Base-by-base conservation (phyloP, 2,329 filamentous ascomycete species). In the Colletotrichum sp. region DNA sequence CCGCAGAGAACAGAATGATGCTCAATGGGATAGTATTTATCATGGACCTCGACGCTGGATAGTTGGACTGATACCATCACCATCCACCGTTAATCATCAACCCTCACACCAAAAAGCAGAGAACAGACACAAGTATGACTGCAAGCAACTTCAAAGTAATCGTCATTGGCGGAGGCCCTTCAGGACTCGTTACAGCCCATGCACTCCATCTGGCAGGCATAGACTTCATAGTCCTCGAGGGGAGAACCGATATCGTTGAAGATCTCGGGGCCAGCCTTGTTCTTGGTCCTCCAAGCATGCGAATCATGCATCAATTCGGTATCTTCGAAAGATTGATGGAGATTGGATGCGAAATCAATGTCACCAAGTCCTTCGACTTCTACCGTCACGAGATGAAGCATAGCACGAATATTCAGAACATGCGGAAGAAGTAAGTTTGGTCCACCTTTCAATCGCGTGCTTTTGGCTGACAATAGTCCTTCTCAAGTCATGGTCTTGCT, bases 181-280 rank as follows among this genome's bases (percentile, higher is more conserved):
- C 77, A 8, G 83, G 83, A 3, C 62, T 84, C 2, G 78, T 78
- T 2, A 78, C 82, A 7, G 82, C 82, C 1, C 82, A 84, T 65
- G 78, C 79, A 26, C 79, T 85, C 3, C n/a, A 71, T 30, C 75
- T 76, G 2, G 84, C 83, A 2, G 81, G 81, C 6, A 84, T 85
- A 67, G 82, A 85, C 72, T 85, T 82, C 49, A 36, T 85, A 6
- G 77, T 85, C 3, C 80, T 85, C 9, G 83, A 85, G 69, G 75
- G 80, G 30, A 74, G 81, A n/a, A 44, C 72, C 2, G 52, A 76
- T 6, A 73, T 84, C 13, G 78, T 80, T 59, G 78, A 79, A 32
- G 80, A 80, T 28, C 72, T 75, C 26, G 83, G 83, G 4, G 81
- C 82, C 4, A 80, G 80, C 16, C 63, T 84, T 5, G 71, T 83